These are phyloP conservation scores for Ophiostoma quercus DNA, from an alignment of 2,329 filamentous ascomycete species.

Conservation along the genomic window DNA sequence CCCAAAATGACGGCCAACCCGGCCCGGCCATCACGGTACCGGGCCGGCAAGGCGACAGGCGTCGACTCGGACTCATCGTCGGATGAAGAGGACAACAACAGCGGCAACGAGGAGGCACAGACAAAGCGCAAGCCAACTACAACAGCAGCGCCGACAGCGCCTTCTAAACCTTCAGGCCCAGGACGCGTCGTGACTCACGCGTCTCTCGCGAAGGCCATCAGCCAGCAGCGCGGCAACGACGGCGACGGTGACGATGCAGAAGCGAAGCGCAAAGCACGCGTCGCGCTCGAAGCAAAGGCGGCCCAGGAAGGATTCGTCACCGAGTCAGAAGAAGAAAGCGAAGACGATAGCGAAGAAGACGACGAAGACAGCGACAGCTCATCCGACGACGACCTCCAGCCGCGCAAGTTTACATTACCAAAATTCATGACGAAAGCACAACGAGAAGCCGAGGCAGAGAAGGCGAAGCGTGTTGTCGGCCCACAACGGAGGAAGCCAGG, in stretches of 20 bases:
- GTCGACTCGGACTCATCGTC: slow-evolving; percentile 47
- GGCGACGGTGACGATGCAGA: slow-evolving; percentile 39
- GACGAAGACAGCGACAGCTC: slow-evolving; percentile 37
- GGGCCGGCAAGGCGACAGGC: slow-evolving; percentile 70
- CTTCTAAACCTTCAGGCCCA: slow-evolving; percentile 50
- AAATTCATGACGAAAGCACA: slow-evolving; percentile 60
- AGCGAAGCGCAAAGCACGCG: slow-evolving; percentile 41
- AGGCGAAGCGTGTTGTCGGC: not conserved
- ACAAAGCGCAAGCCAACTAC: slow-evolving; percentile 25
- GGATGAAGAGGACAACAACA: slow-evolving; percentile 43
- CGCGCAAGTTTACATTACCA: slow-evolving; percentile 56
- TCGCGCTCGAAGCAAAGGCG: slow-evolving; percentile 46
- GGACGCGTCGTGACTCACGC: slow-evolving; percentile 45
- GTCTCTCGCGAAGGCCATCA: slow-evolving; percentile 23
- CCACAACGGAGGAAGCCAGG: slow-evolving; percentile 27
- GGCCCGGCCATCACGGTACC: slow-evolving; percentile 70
- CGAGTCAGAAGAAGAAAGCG: slow-evolving; percentile 46
- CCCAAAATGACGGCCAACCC: slow-evolving; percentile 93
- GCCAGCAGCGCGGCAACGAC: slow-evolving; percentile 37
- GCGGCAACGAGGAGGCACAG: slow-evolving; percentile 37
- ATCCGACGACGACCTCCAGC: slow-evolving; percentile 41
- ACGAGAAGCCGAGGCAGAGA: slow-evolving; percentile 35
- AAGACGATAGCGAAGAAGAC: slow-evolving; percentile 39
- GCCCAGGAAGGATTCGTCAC: slow-evolving; percentile 61
- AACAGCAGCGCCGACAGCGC: slow-evolving; percentile 23